These are phyloP conservation scores for Mycena rebaudengoi DNA, from an alignment of 768 basidiomycete genomes.

Conservation along the genomic window DNA sequence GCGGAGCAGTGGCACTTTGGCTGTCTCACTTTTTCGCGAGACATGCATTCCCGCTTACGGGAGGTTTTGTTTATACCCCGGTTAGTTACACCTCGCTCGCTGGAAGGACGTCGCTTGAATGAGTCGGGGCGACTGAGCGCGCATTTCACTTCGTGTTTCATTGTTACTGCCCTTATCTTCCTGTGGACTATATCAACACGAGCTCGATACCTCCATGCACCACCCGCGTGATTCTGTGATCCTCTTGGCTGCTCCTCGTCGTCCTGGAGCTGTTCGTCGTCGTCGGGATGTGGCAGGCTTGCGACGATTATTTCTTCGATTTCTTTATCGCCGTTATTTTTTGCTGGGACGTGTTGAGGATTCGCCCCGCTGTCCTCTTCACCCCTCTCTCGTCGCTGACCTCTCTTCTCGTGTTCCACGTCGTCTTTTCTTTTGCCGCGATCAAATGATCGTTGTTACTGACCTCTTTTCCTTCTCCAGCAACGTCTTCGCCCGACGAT, in stretches of 20 bases:
- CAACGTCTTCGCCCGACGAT: slow-evolving; percentile 8
- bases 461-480: slow-evolving; percentile 3
- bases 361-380: too few species aligned
- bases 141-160: slow-evolving; percentile 1
- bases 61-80: slow-evolving; percentile 1
- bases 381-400: too few species aligned
- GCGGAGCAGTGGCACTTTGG: background rate
- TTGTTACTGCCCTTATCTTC: background rate
- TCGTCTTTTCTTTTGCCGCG: slow-evolving; percentile 1
- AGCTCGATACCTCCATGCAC: slow-evolving; percentile 1
- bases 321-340: slow-evolving; percentile 2
- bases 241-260: background rate
- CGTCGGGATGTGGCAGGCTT: background rate
- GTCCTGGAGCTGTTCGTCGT: slow-evolving; percentile 2
- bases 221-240: background rate
- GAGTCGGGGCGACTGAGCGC: background rate
- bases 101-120: background rate
- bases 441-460: slow-evolving; percentile 5
- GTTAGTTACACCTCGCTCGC: background rate
- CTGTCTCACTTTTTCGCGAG: background rate
- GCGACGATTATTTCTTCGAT: slow-evolving; percentile 7
- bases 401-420: background rate
- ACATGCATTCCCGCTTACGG: background rate
- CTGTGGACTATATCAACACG: slow-evolving; percentile 1
- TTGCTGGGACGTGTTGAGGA: background rate